Evolutionary conservation across 2,329 filamentous ascomycete species (phyloP), one percentile per base, ranked within the genome.

Genomic region (Lasiodiplodia gonubiensis): DNA sequence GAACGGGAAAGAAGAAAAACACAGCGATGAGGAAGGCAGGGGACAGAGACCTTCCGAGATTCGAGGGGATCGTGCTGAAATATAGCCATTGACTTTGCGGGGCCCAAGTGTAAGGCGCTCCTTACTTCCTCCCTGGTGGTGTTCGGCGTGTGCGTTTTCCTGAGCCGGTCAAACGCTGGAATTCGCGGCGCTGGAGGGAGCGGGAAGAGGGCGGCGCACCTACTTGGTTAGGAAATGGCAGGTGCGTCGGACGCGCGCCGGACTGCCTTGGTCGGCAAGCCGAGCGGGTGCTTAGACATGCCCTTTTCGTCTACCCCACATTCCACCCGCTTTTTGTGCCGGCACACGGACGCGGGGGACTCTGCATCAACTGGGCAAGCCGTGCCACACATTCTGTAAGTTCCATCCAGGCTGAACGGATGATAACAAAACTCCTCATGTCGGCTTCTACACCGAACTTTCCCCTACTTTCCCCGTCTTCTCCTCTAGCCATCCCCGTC

Each of bases 231-330:
- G 46, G 59, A 33, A 21, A 7, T 23, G 30, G 46, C 30, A n/a
- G 23, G 30, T 23, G 42, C 59, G 30, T 4, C n/a, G 46, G 21
- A 11, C 2, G 59, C 59, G 59, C 42, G 42, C 30, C 59, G 46
- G 59, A 37, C 21, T 63, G 10, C 59, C 59, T 4, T 2, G 10
- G 11, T 1, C 14, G 42, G 59, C 30, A 63, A 63, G 42, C 59
- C 42, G 46, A 18, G n/a, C 14, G 25, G 16, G 59, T 63, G 59
- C 46, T 52, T 63, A 18, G 12, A 63, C 42, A 27, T 63, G 42
- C 59, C 59, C 6, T n/a, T 10, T 63, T 6, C 21, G 30, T 51
- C 59, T 63, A 63, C 59, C 59, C 59, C 59, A 63, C 59, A 63
- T 51, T 63, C 25, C 59, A 12, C 59, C 42, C 46, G 21, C 27